Base-by-base conservation (phyloP, 495 filamentous ascomycete genomes). In the Hypoxylon crocopeplum region DNA sequence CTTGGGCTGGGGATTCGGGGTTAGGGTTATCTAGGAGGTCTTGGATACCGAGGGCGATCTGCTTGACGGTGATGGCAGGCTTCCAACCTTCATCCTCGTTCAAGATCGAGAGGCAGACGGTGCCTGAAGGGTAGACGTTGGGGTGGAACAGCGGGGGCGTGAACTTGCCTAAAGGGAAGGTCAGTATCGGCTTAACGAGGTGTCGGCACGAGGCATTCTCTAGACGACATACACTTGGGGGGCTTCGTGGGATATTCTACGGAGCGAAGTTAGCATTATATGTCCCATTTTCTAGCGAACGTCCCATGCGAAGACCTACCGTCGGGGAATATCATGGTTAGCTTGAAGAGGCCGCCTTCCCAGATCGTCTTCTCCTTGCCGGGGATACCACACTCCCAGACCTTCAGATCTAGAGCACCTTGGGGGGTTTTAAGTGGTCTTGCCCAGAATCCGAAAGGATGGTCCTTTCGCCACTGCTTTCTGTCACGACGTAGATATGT, bases 51-150 rank as follows among this genome's bases (percentile, higher is more conserved):
- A 98, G 83, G 6, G 98, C 84, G 57, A 99, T 96, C 69, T 97
- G 91, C 75, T 96, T 96, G 71, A 98, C 91, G 3, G 95, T 99
- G 69, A 98, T 99, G 1, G 95, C 93, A 7, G 94, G 94, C 70
- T 93, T 92, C 94, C 95, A 99, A 7, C 89, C 94, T 69, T 99
- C 94, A 59, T 99, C 94, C 72, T 99, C 95, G 74, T 99, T 99
- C 52, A 99, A 74, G 64, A 99, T 99, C 12, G 91, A 96, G 10
- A 99, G 84, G 71, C 94, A 99, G 46, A 99, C 95, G 15, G 94
- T 98, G 50, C 94, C 95, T 1, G 93, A 97, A 1, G 94, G 94
- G 71, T 99, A 99, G 66, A 99, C 95, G 69, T 99, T 99, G 0
- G 94, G 94, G 70, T 99, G 94, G 80, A 98, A 99, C 11, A 99